A percentile compares a stretch with the other conserved stretches of the same genome.
Evolutionary conservation across 2,329 filamentous ascomycete species (phyloP).

Genomic region (Cladophialophora exuberans): DNA sequence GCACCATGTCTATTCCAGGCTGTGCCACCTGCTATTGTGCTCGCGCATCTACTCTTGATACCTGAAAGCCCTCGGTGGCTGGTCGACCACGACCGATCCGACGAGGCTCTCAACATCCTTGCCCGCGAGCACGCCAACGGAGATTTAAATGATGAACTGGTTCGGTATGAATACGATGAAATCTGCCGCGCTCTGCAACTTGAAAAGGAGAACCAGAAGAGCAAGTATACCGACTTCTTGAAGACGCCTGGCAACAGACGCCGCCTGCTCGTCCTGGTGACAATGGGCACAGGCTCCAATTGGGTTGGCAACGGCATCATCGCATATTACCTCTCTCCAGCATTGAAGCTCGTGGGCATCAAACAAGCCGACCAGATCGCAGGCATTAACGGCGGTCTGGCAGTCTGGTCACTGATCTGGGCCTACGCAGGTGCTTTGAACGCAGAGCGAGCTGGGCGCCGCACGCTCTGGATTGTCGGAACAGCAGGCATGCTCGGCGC

Average conservation of each 20-base stretch:
- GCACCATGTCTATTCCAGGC: too few relatives aligned
- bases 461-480: slow-evolving; percentile 31
- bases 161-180: too few relatives aligned
- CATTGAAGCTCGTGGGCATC: slow-evolving; percentile 32
- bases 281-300: slow-evolving; percentile 33
- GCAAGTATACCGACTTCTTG: slow-evolving; percentile 64
- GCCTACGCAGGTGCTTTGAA: slow-evolving; percentile 30
- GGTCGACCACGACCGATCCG: too few relatives aligned
- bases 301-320: slow-evolving; percentile 56
- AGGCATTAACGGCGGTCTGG: slow-evolving; percentile 30
- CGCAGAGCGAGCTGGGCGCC: slow-evolving; percentile 34
- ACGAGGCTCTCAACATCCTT: too few relatives aligned
- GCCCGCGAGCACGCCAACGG: too few relatives aligned
- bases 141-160: too few relatives aligned
- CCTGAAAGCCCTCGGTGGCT: too few relatives aligned
- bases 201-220: slow-evolving; percentile 48
- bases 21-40: too few relatives aligned
- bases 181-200: too few relatives aligned
- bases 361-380: slow-evolving; percentile 19
- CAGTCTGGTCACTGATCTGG: slow-evolving; percentile 35
- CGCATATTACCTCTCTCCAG: slow-evolving; percentile 11
- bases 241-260: slow-evolving; percentile 61
- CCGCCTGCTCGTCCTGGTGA: slow-evolving; percentile 55
- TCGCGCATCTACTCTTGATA: too few relatives aligned
- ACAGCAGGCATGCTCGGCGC: slow-evolving; percentile 34